Base-by-base conservation (phyloP, 1,284 basidiomycete genomes). In the Cryptococcus wingfieldii region DNA sequence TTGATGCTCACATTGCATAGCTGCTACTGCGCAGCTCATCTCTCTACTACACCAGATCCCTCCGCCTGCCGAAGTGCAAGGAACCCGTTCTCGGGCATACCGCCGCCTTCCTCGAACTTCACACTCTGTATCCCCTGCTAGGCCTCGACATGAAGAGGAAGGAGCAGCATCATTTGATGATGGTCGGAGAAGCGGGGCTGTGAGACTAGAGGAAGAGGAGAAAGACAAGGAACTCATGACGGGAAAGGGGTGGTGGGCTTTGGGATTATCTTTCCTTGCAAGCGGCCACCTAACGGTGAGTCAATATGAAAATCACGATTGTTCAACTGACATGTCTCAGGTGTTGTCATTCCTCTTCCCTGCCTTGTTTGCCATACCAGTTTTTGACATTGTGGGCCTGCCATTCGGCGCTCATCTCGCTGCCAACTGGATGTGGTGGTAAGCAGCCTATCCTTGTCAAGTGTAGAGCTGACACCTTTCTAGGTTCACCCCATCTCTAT, bases 1-100 rank as follows among this genome's bases (percentile, higher is more conserved):
- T 38, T 7, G 6, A 13, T 43, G 27, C 27, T 27, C 25, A 3
- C 39, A 31, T 16, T 28, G 14, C 65, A 12, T 47, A 75, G 70
- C 89, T n/a, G 94, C 94, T 0, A 98, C 94, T 0, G 95, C 94
- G 1, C 94, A 97, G 68, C 81, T 98, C 18, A 92, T 98, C 47
- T 87, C 90, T 1, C 88, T 97, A 10, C 81, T 98, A n/a, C 92
- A 98, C 68, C 65, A 67, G 46, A 61, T 65, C 5, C 70, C 71
- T 13, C 66, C 67, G 5, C 71, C 68, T 2, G 42, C 59, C 1
- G 61, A 68, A 49, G 51, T 53, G 1, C 51, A 59, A 18, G 51
- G 60, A 10, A 45, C 60, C 2, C 38, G 48, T 23, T 18, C 39
- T 10, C 62, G 60, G 2, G 55, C 63, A 9, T 75, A 75, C 54